Percentiles rank a stretch among this genome's conserved stretches.
Conservation (phyloP, 2,329 filamentous ascomycete genomes). For the Pseudocercospora musae region DNA sequence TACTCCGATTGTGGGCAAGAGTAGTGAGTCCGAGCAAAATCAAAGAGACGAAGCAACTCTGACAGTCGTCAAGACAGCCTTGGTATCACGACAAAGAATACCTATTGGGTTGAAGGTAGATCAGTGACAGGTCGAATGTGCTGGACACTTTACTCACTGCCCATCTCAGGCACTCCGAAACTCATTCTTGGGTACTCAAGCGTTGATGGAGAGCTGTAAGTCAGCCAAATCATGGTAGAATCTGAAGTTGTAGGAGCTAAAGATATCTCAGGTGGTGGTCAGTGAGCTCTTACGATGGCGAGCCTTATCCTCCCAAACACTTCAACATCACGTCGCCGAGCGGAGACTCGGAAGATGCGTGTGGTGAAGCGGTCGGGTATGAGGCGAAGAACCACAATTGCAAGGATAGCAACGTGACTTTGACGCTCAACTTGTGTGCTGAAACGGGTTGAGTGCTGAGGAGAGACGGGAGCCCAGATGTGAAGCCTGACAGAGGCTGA, state of each 20-base stretch:
- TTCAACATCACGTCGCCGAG: conserved; percentile 7
- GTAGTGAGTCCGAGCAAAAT: conserved; percentile 17
- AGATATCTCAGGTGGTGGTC: conserved; percentile 6
- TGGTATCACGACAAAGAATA: conserved; percentile 27
- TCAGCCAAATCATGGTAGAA: neutral
- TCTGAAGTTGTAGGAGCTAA: neutral
- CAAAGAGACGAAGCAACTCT: neutral
- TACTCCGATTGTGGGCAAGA: conserved; percentile 24
- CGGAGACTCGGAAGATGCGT: conserved; percentile 3
- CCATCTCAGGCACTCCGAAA: conserved; percentile 6
- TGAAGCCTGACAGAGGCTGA: neutral
- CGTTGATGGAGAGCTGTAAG: conserved; percentile 2
- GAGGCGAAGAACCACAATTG: conserved; percentile 21
- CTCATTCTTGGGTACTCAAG: conserved; percentile 9
- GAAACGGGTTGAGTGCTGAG: neutral
- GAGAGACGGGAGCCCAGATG: neutral
- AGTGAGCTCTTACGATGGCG: conserved; percentile 8
- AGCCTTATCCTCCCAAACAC: conserved; percentile 7
- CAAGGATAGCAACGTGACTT: conserved; percentile 19
- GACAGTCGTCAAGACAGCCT: conserved; percentile 22
- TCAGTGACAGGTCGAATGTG: neutral
- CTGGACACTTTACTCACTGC: neutral
- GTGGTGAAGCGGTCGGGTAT: conserved; percentile 15
- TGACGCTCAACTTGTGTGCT: conserved; percentile 23
- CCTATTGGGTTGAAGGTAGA: conserved; percentile 8